Conservation (phyloP, 163 green algal species). For the Smithsoniella earleae region DNA sequence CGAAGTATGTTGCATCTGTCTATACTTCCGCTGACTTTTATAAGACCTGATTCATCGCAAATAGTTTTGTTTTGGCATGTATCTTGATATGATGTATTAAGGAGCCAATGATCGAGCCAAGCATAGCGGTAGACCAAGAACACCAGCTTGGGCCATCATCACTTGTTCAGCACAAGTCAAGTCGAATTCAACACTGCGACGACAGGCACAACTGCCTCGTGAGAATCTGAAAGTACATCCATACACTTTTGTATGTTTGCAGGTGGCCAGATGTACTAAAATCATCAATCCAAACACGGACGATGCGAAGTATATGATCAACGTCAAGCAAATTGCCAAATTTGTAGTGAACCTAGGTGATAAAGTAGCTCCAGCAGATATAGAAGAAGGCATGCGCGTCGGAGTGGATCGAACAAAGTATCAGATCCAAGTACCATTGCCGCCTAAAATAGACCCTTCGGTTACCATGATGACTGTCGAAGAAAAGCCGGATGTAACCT, state of each 20-base stretch:
- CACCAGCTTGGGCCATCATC: too few species aligned
- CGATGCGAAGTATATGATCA: slow-evolving; percentile 98
- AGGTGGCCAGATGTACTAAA: slow-evolving; percentile 97
- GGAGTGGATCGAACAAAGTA: slow-evolving; percentile 61
- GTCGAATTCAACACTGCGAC: too few species aligned
- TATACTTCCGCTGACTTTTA: neutral
- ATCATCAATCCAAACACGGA: slow-evolving; percentile 97
- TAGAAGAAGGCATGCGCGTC: slow-evolving; percentile 99
- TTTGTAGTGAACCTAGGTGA: slow-evolving; percentile 98
- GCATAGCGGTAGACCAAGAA: too few species aligned
- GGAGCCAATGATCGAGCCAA: too few species aligned
- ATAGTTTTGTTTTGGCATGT: slow-evolving; percentile 2
- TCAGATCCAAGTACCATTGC: slow-evolving; percentile 76
- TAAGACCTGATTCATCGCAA: neutral
- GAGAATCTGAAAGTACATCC: too few species aligned
- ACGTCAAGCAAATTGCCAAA: slow-evolving; percentile 99
- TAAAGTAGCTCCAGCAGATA: slow-evolving; percentile 92
- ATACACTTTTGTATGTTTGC: too few species aligned
- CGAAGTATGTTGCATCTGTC: slow-evolving; percentile 17
- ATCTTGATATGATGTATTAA: too few species aligned
- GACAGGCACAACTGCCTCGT: too few species aligned
- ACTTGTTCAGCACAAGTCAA: too few species aligned
- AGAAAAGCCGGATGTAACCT: slow-evolving; percentile 94
- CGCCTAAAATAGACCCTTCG: slow-evolving; percentile 94
- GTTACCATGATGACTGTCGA: slow-evolving; percentile 99